A percentile compares a stretch with the other conserved stretches of the same genome.
Evolutionary conservation across 1,284 basidiomycete genomes (phyloP).

Genomic region (Irpex sp.): DNA sequence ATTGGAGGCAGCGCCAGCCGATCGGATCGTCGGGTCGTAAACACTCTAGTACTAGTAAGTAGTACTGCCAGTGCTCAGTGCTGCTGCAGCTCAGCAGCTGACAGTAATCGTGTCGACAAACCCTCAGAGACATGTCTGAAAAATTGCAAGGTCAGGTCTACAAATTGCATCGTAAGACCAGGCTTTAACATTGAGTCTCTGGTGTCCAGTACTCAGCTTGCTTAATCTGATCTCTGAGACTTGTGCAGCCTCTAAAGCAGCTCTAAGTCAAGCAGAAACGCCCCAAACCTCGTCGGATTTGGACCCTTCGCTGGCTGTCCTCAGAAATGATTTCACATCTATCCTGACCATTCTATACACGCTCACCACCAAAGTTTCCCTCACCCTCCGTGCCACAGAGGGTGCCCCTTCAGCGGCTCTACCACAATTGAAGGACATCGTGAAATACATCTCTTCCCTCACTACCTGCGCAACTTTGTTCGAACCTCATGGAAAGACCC

Average conservation of each 20-base stretch:
- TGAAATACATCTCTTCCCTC: slow-evolving; percentile 49
- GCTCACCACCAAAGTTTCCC: slow-evolving; percentile 59
- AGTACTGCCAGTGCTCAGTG: no score
- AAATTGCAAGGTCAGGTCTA: slow-evolving; percentile 13
- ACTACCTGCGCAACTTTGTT: slow-evolving; percentile 56
- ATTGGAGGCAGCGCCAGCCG: neutral
- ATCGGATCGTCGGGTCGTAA: no score
- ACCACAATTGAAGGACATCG: slow-evolving; percentile 55
- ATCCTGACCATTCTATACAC: slow-evolving; percentile 61
- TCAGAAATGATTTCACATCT: slow-evolving; percentile 57
- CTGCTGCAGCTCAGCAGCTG: no score
- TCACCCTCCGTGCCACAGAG: slow-evolving; percentile 59
- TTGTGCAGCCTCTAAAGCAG: slow-evolving; percentile 42
- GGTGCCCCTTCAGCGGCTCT: slow-evolving; percentile 55
- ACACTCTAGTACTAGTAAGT: no score
- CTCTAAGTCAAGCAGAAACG: slow-evolving; percentile 19
- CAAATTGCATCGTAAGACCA: neutral
- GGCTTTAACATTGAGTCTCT: neutral
- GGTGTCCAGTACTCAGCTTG: slow-evolving; percentile 18
- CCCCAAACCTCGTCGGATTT: slow-evolving; percentile 13
- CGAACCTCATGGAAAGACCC: slow-evolving; percentile 47
- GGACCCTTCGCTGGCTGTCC: slow-evolving; percentile 31
- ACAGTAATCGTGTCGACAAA: neutral
- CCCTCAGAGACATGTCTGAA: slow-evolving; percentile 9
- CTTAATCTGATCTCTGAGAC: slow-evolving; percentile 31